Base-by-base conservation (phyloP, 768 basidiomycete species). In the Tricholoma saponaceum region DNA sequence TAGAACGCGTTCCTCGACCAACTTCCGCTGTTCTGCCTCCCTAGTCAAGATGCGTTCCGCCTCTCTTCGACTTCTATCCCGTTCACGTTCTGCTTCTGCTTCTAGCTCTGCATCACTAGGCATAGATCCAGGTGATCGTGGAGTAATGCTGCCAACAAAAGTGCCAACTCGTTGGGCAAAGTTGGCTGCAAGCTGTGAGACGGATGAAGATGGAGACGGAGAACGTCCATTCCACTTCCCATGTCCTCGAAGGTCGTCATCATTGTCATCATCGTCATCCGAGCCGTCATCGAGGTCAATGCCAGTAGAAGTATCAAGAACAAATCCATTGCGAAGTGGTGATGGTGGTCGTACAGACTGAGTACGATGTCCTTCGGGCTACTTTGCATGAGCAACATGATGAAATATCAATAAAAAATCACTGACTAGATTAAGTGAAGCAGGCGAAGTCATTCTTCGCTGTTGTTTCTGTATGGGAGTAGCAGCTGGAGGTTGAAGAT, bases 71-170 rank as follows among this genome's bases (percentile, higher is more conserved):
- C 86, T 88, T 43, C 78, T 74, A 62, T 92, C 91, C 44, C 91
- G 82, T 67, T 92, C 90, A 25, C 83, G 75, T 58, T 87, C 82
- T 8, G 89, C 90, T 60, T 92, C 87, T 2, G 88, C 89, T 70
- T 92, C 91, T 8, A 94, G 71, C 66, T 94, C 89, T 0, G 86
- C 89, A 65, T 92, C 89, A 1, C 86, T 82, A 2, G 82, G 88
- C 64, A 79, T 70, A 4, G 62, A 62, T 30, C 65, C 61, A 6
- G 74, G 70, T 6, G 76, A 72, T 43, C 76, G 76, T 14, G 74
- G 73, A 5, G 78, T 71, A 3, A 82, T 79, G 46, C 78, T 79
- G 41, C 77, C 81, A 56, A 92, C 82, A 56, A 91, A 75, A 16
- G 80, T 81, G 41, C 84, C 83, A n/a, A 92, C 83, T 37, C 85